Evolutionary conservation across 2,329 filamentous ascomycete species (phyloP), one percentile per base, ranked within the genome.

Genomic region (Stachybotrys echinatus): DNA sequence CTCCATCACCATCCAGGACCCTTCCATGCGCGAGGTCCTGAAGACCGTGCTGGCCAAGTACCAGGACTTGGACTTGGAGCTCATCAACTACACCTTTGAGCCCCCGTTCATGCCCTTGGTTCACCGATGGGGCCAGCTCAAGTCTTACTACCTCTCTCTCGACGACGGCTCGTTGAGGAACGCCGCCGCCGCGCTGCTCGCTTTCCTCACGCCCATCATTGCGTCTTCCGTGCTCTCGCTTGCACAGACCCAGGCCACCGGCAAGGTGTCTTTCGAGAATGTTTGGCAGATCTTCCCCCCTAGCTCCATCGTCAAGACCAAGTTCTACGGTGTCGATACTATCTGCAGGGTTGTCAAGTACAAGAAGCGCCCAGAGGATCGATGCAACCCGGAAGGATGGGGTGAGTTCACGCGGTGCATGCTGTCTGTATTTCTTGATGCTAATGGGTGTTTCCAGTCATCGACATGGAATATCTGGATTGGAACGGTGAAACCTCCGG

Each of bases 281-380:
- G 49, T 69, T 7, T 70, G 66, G 65, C 63, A 68, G 46, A 62
- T 70, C 45, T 70, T 69, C 48, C 54, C 65, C 0, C 67, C 66
- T 0, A 54, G 61, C 8, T 61, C 63, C 18, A 49, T 69, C 3
- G 66, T 65, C 6, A 48, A 59, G 7, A 65, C 64, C 8, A 60
- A 50, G 17, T 60, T 65, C 49, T 64, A 57, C 34, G 65, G 66
- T 14, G 60, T 69, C 49, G 64, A 72, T n/a, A 61, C 64, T 2
- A 54, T 70, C 19, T 67, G 58, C 39, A 65, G 65, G 4, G 65
- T 73, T 0, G 58, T 59, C 6, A 60, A 62, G 42, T 68, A 64
- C 48, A 45, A 61, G 19, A 52, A 54, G 47, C 48, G 27, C 17
- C 27, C 38, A 2, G 12, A 20, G 1, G 48, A 49, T 19, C 37